Evolutionary conservation across 2,329 filamentous ascomycete genomes (phyloP).

Genomic region (Hymenoscyphus repandus): DNA sequence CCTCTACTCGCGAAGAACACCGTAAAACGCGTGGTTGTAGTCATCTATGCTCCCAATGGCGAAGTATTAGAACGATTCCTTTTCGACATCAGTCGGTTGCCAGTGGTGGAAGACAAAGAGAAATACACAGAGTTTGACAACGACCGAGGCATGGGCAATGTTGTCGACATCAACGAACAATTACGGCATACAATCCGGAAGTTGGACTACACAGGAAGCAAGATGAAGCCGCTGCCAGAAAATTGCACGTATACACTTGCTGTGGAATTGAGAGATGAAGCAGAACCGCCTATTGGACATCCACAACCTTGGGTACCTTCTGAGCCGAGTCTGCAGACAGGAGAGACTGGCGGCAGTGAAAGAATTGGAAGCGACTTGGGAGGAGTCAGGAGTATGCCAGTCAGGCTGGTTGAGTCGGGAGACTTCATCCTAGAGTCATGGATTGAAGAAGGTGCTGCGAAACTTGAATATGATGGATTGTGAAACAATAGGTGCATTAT

Average conservation of each 20-base stretch:
- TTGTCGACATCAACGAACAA: conserved; percentile 64
- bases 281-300: conserved; percentile 52
- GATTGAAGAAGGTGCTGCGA: conserved; percentile 55
- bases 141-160: conserved; percentile 33
- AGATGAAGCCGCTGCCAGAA: conserved; percentile 51
- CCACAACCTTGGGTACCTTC: conserved; percentile 58
- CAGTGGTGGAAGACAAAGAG: conserved; percentile 32
- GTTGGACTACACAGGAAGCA: conserved; percentile 54
- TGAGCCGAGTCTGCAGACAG: conserved; percentile 36
- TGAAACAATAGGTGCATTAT: too few species aligned
- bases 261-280: conserved; percentile 62
- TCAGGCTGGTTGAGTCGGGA: conserved; percentile 58
- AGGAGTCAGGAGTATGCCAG: conserved; percentile 51
- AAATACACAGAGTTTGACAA: conserved; percentile 33
- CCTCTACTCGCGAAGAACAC: conserved; percentile 51
- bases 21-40: conserved; percentile 33
- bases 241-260: conserved; percentile 72
- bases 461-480: conserved; percentile 9
- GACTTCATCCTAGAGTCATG: conserved; percentile 64
- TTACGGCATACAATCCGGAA: conserved; percentile 62
- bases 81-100: conserved; percentile 38
- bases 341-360: conserved; percentile 26
- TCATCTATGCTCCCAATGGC: conserved; percentile 32
- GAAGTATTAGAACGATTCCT: conserved; percentile 37
- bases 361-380: conserved; percentile 37